Evolutionary conservation across 345 rosid genomes (phyloP), one percentile per base, ranked within the genome.

Genomic region (Dipteronia dyeriana): DNA sequence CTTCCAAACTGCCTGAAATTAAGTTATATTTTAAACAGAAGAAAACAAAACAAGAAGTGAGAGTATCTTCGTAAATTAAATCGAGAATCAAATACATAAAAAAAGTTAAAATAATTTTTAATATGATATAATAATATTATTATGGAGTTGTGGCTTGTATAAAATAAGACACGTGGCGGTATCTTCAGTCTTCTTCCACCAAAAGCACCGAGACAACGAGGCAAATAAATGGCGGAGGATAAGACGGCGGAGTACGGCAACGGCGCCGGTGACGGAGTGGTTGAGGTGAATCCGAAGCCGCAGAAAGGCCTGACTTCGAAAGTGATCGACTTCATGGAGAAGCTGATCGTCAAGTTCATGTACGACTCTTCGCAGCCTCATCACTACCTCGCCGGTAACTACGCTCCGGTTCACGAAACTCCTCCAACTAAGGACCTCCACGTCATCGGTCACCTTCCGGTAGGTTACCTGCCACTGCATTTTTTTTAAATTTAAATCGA

Each of bases 381-480:
- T 31, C 97, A 96, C 78, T 96, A 91, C 78, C 97, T 96, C 79
- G 81, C 91, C 54, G 99, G 99, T 43, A 96, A 92, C 81, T 96
- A 92, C 72, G 97, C 92, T 79, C 98, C 99, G 6, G 77, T 87
- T 74, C 68, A 86, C 14, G 98, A 96, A 77, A 85, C 97, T 75
- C 88, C 97, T 71, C 99, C 99, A 16, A 87, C 87, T 66, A 79
- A 84, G 39, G 86, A 90, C 78, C 97, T 96, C 73, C 84, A 86
- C 25, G 88, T 96, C 84, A 75, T 81, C 77, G 99, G 99, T 71
- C 73, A 84, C 81, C 94, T 96, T 41, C 99, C 99, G 39, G 98
- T 96, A 74, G 84, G 82, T 20, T 17, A 0, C 25, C 29, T 13
- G 17, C 20, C 47, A 2, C 54, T 14, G 14, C 0, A 34, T 34